These are phyloP conservation scores for Didymosphaeria variabile DNA, from an alignment of 2,329 filamentous ascomycete species.

Conservation along the genomic window DNA sequence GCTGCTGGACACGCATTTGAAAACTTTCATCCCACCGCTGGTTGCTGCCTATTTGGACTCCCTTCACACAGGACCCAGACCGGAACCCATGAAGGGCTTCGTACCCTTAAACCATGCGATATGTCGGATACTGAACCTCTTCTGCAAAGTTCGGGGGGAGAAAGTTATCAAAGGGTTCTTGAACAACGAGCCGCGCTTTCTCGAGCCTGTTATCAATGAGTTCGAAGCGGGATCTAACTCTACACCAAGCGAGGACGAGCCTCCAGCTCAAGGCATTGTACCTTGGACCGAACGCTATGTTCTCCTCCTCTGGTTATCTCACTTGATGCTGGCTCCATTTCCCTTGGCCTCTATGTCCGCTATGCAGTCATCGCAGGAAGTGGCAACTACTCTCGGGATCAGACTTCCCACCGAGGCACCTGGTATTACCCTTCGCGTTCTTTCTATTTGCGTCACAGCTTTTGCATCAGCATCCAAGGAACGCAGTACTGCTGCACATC, in stretches of 20 bases:
- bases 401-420: constrained; percentile 70
- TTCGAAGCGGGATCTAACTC: constrained; percentile 68
- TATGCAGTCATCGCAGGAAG: constrained; percentile 39
- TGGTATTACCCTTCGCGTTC: constrained; percentile 72
- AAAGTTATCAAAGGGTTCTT: constrained; percentile 93
- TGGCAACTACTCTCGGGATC: constrained; percentile 54
- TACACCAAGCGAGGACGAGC: constrained; percentile 22
- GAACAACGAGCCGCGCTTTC: constrained; percentile 85
- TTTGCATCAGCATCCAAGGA: constrained; percentile 84
- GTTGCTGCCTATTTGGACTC: constrained; percentile 79
- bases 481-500: constrained; percentile 82
- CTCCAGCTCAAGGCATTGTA: constrained; percentile 28
- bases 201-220: constrained; percentile 80
- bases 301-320: constrained; percentile 78
- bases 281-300: constrained; percentile 90
- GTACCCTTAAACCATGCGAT: constrained; percentile 64
- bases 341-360: constrained; percentile 85
- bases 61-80: constrained; percentile 54
- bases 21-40: constrained; percentile 76
- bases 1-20: constrained; percentile 84
- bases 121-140: constrained; percentile 81
- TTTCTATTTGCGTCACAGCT: constrained; percentile 76
- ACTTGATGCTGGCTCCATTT: constrained; percentile 75
- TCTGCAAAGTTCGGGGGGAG: constrained; percentile 93
- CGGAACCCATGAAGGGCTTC: constrained; percentile 31